Base-by-base conservation (phyloP, 148 eudicot species). In the Nepenthes mirabilis region DNA sequence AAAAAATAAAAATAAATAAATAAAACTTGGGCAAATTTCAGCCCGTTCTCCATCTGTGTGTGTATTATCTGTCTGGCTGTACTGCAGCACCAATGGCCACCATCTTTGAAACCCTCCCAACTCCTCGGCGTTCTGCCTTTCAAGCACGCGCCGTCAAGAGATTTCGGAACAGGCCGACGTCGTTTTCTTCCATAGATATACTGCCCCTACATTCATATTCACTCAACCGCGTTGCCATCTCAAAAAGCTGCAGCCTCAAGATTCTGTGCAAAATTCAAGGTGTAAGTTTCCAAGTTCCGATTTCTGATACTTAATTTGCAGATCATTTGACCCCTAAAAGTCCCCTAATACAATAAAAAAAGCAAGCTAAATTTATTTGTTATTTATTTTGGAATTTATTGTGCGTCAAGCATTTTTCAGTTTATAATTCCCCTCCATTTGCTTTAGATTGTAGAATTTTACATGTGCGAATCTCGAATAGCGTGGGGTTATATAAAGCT, bases 41-140 rank as follows among this genome's bases (percentile, higher is more conserved):
- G 23, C 23, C 23, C 23, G 23, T 23, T 23, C 23, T 23, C 23
- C 23, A 23, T 23, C 23, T 23, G 23, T 14, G 37, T 11, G 43
- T 14, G 61, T 5, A 37, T 58, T 40, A 58, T 58, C 61, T 58
- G 2, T 13, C 23, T 50, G 5, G 14, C 2, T 43, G 33, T 36
- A 11, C 49, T 43, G 63, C 68, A 50, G 68, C 59, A 52, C 23
- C 23, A 0, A 75, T 75, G 79, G 72, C 52, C 33, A 61, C 72
- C 61, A 57, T 64, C 60, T 66, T 55, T 61, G 36, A 63, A 9
- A 53, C 63, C 56, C 68, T 63, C 61, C 68, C 74, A 10, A 4
- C 8, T 40, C 45, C 45, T 8, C 4, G 45, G 45, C 45, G 3
- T 62, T 33, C 63, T 55, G 37, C 52, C 52, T 14, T 58, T 59